phyloP scores from a whole-genome alignment of 169 alveolate genomes.

The Plasmodium falciparum region DNA sequence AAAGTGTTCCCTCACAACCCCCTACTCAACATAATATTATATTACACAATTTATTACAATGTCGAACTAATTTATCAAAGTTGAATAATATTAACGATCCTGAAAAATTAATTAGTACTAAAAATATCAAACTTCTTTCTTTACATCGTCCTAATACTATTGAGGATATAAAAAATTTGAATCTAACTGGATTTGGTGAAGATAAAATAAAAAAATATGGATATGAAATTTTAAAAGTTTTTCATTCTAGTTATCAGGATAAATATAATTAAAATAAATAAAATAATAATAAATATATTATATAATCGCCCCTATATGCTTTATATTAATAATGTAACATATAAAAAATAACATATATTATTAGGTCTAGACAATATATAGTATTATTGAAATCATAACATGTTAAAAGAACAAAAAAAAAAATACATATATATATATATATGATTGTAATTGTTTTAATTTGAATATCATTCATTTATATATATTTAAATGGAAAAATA shows the following conservation, averaged over 20 bases:
- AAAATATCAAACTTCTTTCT: slow-evolving; percentile 54
- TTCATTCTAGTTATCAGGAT: slow-evolving; percentile 20
- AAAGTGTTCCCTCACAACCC: background rate
- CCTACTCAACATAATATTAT: slow-evolving; percentile 23
- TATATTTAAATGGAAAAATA: too few relatives aligned
- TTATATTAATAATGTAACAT: too few relatives aligned
- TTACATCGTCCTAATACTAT: slow-evolving; percentile 45
- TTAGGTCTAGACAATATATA: too few relatives aligned
- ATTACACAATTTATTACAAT: slow-evolving; percentile 22
- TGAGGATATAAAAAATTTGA: slow-evolving; percentile 50
- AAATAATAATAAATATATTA: background rate
- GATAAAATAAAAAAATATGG: slow-evolving; percentile 68
- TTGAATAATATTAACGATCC: slow-evolving; percentile 54
- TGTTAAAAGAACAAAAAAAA: too few relatives aligned
- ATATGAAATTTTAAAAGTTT: slow-evolving; percentile 37
- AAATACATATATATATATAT: too few relatives aligned
- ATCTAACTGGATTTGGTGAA: slow-evolving; percentile 65
- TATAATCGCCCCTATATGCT: background rate
- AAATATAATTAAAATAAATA: background rate
- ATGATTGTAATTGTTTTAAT: too few relatives aligned
- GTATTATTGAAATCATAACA: too few relatives aligned
- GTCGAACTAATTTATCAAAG: slow-evolving; percentile 48
- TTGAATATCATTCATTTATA: too few relatives aligned
- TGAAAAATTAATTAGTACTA: slow-evolving; percentile 74
- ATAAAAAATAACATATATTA: too few relatives aligned